Evolutionary conservation across 2,329 filamentous ascomycete genomes (phyloP), one percentile per base, ranked within the genome.

Genomic region (Camillea tinctor): DNA sequence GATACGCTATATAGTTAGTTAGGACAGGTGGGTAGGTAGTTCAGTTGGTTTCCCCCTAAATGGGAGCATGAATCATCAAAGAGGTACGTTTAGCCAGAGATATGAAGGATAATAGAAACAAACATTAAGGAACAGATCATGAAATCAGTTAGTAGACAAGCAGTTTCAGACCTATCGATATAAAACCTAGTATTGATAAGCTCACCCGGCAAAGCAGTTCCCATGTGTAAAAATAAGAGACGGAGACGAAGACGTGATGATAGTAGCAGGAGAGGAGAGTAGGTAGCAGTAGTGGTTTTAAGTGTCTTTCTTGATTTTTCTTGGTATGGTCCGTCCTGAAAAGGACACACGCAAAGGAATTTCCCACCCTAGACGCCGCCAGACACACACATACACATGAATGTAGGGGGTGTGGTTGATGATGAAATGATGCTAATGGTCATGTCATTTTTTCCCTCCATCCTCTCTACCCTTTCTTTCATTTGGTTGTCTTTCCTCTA

Each of bases 341-440:
- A 66, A 66, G 62, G 64, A 65, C 69, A 65, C 67, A 66, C 68
- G 8, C 26, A 30, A 65, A 72, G 69, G 66, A 71, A 71, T 65
- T 64, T 64, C 70, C 69, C 68, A 69, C 71, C 70, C 63, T 62
- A 72, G 72, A 73, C 72, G 72, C 71, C 71, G 71, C 70, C 70
- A 67, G 66, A 71, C 67, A 71, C 64, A 65, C 66, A 61, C 56
- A 61, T 61, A 66, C 15, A 50, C 19, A 50, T 22, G 19, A n/a
- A 49, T 49, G 44, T 49, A 49, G 44, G 26, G 26, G 26, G 26
- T 30, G 26, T 30, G 26, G 26, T 30, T 30, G 26, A 30, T 30
- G 26, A 30, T 30, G 26, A 30, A 9, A 30, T 9, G 26, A 30
- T 30, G 26, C 26, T 9, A 30, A 7, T 30, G 26, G 8, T 62